phyloP scores from a whole-genome alignment of 805 yeast species.

The Myxozyma udenii region DNA sequence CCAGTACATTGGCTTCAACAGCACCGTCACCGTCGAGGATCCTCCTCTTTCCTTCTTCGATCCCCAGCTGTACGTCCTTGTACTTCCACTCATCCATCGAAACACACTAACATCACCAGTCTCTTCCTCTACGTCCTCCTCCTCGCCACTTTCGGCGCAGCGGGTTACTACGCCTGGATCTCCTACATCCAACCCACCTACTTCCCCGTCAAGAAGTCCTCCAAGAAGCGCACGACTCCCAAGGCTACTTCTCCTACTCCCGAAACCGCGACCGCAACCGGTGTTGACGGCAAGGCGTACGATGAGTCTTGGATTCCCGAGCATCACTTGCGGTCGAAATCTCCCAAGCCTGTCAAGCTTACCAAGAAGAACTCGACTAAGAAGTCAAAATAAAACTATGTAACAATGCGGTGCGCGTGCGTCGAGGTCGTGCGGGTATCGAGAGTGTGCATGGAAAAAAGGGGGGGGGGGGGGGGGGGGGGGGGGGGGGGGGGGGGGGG shows the following conservation, averaged over 20 bases:
- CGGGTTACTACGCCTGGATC: constrained; percentile 21
- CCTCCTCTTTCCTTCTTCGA: constrained; percentile 65
- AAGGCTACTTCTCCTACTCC: constrained; percentile 11
- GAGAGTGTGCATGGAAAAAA: too few species aligned
- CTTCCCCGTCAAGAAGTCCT: constrained; percentile 20
- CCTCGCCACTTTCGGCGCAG: constrained; percentile 16
- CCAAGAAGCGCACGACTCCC: constrained; percentile 23
- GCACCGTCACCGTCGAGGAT: constrained; percentile 53
- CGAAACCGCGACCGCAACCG: constrained; percentile 25
- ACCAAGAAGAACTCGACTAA: constrained; percentile 10
- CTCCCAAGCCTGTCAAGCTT: constrained; percentile 36
- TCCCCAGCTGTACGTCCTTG: constrained; percentile 47
- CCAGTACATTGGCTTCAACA: constrained; percentile 24
- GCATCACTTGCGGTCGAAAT: constrained; percentile 38
- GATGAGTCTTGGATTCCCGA: constrained; percentile 49
- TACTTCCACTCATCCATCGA: background rate
- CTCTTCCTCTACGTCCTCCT: constrained; percentile 22
- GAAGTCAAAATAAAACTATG: background rate
- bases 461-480: too few species aligned
- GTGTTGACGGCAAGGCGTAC: constrained; percentile 36
- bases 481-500: too few species aligned
- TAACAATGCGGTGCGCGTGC: too few species aligned
- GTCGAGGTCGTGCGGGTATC: too few species aligned
- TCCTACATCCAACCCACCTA: constrained; percentile 19
- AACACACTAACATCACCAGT: background rate